Evolutionary conservation across 148 eudicot species (phyloP), one percentile per base, ranked within the genome.

Genomic region (Diospyros lotus): DNA sequence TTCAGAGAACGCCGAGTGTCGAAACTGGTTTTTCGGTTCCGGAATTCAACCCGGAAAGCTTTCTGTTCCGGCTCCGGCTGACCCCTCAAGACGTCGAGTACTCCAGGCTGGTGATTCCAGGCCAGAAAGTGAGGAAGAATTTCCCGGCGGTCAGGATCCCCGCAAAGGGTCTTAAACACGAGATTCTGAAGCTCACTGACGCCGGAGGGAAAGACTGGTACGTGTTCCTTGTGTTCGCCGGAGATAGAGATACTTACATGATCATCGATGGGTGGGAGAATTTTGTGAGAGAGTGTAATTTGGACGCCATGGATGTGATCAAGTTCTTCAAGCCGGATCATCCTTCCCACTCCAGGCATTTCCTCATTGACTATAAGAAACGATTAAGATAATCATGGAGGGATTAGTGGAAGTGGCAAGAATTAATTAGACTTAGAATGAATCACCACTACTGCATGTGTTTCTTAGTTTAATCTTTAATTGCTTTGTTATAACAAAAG

Each of bases 1-100:
- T 17, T 54, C 48, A 42, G 5, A 28, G 3, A 2, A 1, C 2
- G 43, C 28, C 28, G 28, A 28, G 28, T 28, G 28, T 28, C 28
- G 28, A 28, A 28, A 28, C 28, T 28, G 0, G 28, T 28, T 28
- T 28, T 28, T 28, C 28, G 28, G 28, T 5, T 39, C 59, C 59
- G 6, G 11, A 28, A 39, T 69, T 69, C 72, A 51, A 5, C 4
- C 5, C 2, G 1, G 60, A 69, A 13, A 9, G 39, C 14, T 51
- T 69, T 38, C 59, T 69, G 55, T 69, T 69, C 17, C 15, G 53
- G 72, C 4, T 38, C 3, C 9, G 53, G 59, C 13, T 69, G 72
- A 15, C 3, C 5, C 17, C 40, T 9, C 8, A 2, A 9, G 72
- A 69, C 17, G 9, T 38, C 15, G 42, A 6, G 45, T 18, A 18